Base-by-base conservation (phyloP, 306 rosid genomes). In the Psophocarpus tetragonolobus region DNA sequence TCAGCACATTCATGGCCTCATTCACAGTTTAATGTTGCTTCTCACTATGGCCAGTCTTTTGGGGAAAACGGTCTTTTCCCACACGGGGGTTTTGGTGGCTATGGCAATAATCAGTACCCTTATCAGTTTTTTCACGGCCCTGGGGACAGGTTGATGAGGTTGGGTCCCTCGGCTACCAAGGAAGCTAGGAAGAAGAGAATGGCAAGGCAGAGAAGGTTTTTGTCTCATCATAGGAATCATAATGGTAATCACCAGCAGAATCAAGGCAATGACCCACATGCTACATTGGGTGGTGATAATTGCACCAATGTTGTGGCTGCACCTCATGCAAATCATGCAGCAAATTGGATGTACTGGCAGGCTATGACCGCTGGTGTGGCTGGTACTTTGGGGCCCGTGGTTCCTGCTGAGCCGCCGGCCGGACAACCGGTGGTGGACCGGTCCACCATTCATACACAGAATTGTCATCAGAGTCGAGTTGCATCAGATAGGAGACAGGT, bases 161-260 rank as follows among this genome's bases (percentile, higher is more conserved):
- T 88, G 24, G 97, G 93, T 0, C 87, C 99, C 5, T 95, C 94
- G 0, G 99, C 96, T 0, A 95, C 99, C 0, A 95, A 88, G 80
- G 99, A 95, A 80, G 99, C 99, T 0, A 80, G 99, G 75, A 95
- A 95, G 90, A 95, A 95, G 85, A 81, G 99, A 65, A 95, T 92
- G 99, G 96, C 93, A 1, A 89, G 97, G 78, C 97, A 92, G 75
- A 86, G 94, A 41, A 76, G 96, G 85, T 71, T 71, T 18, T 33
- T 84, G 7, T 32, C 90, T 15, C 97, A 90, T 9, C 96, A 87
- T 60, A 81, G 91, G 56, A 78, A 83, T 67, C 84, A 82, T 42
- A 87, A 79, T 4, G 4, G 48, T 5, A 80, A 68, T 39, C 71
- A 80, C 23, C 74, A 53, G 14, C 91, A 71, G 33, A 86, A 60